Conservation (phyloP, 202 grass and related monocot genomes). For the Setaria viridis region DNA sequence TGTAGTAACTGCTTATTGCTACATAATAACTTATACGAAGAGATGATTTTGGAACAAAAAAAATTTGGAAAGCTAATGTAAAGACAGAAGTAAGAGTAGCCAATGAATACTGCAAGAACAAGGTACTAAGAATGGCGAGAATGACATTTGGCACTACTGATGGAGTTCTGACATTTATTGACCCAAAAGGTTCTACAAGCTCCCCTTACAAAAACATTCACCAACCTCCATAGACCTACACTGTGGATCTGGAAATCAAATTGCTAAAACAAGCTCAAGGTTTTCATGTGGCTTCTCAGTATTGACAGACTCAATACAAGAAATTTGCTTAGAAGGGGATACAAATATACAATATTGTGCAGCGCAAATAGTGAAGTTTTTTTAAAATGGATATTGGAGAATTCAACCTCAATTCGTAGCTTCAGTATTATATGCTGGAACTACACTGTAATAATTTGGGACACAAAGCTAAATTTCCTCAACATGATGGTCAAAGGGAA, state of each 20-base stretch:
- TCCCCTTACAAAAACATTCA: not conserved
- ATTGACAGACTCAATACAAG: not conserved
- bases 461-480: not conserved
- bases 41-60: not conserved
- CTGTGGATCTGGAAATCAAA: not conserved
- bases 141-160: not conserved
- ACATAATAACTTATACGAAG: constrained; percentile 6
- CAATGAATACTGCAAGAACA: not conserved
- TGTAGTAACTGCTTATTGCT: not conserved
- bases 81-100: not conserved
- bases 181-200: not conserved
- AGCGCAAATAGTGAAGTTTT: too few relatives aligned
- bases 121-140: not conserved
- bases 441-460: not conserved
- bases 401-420: not conserved
- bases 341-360: too few relatives aligned
- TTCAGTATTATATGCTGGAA: not conserved
- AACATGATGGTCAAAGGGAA: not conserved
- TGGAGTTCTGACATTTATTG: not conserved
- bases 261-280: not conserved
- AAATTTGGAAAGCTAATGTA: not conserved
- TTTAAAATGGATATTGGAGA: not conserved
- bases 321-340: not conserved
- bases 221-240: not conserved
- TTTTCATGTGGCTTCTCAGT: not conserved